Percentiles rank a stretch among this genome's conserved stretches.
These are phyloP conservation scores for Scutellaria minor DNA, from an alignment of 257 asterid genomes.

Conservation along the genomic window DNA sequence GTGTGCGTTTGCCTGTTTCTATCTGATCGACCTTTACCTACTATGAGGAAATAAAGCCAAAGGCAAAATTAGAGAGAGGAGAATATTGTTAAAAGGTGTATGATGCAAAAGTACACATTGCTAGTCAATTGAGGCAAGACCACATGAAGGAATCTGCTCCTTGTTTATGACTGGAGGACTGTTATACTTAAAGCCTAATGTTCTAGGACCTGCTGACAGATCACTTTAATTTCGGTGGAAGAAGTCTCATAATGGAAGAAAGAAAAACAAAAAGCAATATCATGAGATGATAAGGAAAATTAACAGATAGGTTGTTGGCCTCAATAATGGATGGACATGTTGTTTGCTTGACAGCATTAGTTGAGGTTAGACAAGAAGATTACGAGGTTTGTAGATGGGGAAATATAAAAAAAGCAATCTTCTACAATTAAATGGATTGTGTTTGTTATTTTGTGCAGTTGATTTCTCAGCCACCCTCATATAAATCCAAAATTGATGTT, in stretches of 20 bases:
- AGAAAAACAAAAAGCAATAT: constrained; percentile 18
- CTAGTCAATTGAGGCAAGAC: constrained; percentile 5
- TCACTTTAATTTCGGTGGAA: constrained; percentile 20
- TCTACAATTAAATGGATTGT: constrained; percentile 16
- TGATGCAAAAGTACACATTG: not conserved
- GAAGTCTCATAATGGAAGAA: constrained; percentile 8
- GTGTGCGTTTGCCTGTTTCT: too few species aligned
- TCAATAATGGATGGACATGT: constrained; percentile 14
- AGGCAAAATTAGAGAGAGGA: not conserved
- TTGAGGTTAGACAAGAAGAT: constrained; percentile 19
- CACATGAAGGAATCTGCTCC: constrained; percentile 21
- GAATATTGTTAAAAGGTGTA: constrained; percentile 13
- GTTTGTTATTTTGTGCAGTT: constrained; percentile 16
- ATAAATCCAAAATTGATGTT: constrained; percentile 12
- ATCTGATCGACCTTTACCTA: not conserved
- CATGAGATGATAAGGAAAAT: constrained; percentile 19
- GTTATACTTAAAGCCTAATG: not conserved
- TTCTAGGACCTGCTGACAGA: constrained; percentile 13
- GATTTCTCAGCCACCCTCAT: constrained; percentile 24
- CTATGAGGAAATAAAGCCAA: constrained; percentile 17
- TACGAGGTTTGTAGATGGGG: constrained; percentile 9
- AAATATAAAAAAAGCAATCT: not conserved
- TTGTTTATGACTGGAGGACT: constrained; percentile 1
- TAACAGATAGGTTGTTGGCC: constrained; percentile 4
- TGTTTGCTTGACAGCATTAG: too few species aligned